phyloP scores from a whole-genome alignment of 176 grass and related monocot genomes.

The Eremochloa ophiuroides region DNA sequence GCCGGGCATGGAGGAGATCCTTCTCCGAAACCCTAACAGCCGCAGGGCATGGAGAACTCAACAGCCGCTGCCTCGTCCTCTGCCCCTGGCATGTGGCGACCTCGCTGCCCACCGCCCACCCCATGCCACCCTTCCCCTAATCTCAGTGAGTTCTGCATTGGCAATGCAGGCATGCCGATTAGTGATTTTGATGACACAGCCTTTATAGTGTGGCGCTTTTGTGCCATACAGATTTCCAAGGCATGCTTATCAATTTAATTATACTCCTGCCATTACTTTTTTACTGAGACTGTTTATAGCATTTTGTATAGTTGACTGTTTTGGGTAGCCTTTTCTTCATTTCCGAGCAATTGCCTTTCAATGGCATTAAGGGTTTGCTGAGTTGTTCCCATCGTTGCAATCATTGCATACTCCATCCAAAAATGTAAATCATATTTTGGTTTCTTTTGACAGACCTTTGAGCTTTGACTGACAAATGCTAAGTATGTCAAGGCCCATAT shows the following conservation, averaged over 20 bases:
- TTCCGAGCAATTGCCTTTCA: neutral
- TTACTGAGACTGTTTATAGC: neutral
- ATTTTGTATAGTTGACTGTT: neutral
- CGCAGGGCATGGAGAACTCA: neutral
- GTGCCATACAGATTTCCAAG: neutral
- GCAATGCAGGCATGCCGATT: neutral
- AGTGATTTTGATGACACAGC: neutral
- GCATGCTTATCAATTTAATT: neutral
- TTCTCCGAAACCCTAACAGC: neutral
- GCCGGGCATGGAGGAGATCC: neutral
- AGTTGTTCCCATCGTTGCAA: conserved; percentile 5
- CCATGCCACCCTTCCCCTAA: neutral
- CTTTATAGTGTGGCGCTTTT: neutral
- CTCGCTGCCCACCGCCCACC: neutral
- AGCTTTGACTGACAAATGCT: neutral
- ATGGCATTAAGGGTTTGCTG: neutral
- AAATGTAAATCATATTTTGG: neutral
- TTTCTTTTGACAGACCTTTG: neutral
- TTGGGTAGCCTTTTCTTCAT: neutral
- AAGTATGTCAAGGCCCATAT: neutral
- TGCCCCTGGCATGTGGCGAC: neutral
- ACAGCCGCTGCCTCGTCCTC: neutral
- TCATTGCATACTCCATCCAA: neutral
- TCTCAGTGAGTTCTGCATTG: neutral
- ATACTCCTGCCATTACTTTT: neutral